Base-by-base conservation (phyloP, 2,329 filamentous ascomycete species). In the Xylogone sp. region DNA sequence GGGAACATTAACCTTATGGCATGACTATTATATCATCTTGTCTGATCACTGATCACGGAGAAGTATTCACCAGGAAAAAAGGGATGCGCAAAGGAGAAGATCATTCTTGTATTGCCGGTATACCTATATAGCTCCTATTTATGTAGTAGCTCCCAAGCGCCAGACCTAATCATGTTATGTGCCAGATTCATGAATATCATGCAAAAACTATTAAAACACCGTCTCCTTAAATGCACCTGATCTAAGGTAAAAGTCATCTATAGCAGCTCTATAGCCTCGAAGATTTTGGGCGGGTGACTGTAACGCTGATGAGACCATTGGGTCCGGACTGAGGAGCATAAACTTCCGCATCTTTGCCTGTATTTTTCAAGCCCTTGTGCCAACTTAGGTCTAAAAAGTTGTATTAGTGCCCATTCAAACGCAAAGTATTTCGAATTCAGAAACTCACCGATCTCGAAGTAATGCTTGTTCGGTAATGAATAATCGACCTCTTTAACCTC, bases 331-430 rank as follows among this genome's bases (percentile, higher is more conserved):
- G 94, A 3, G 94, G 94, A 22, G 89, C 92, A 64, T 94, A 97
- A 19, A 99, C 93, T 68, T 97, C 92, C 48, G 94, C 94, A 64
- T 99, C 88, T 71, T 90, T 88, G 71, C 94, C 94, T 0, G 90
- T 96, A 74, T 99, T 99, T 78, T 96, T 90, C 60, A 92, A 69
- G 24, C 86, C 91, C 71, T 97, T 95, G 79, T 96, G 90, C 94
- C 94, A 99, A 73, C 88, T 93, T 66, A 99, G 74, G 67, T 97
- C 93, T 93, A 65, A 12, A 2, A 20, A 39, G 34, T 42, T 62
- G 45, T 50, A 50, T 65, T 56, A 60, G 57, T 47, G 31, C 21
- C 22, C 18, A 29, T 16, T 34, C 44, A 4, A 7, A 16, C n/a
- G 5, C 34, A 27, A 27, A 16, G 8, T 16, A 9, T 39, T 16